These are phyloP conservation scores for Cavenderia fasciculata DNA, from an alignment of 78 protist species.

Conservation along the genomic window DNA sequence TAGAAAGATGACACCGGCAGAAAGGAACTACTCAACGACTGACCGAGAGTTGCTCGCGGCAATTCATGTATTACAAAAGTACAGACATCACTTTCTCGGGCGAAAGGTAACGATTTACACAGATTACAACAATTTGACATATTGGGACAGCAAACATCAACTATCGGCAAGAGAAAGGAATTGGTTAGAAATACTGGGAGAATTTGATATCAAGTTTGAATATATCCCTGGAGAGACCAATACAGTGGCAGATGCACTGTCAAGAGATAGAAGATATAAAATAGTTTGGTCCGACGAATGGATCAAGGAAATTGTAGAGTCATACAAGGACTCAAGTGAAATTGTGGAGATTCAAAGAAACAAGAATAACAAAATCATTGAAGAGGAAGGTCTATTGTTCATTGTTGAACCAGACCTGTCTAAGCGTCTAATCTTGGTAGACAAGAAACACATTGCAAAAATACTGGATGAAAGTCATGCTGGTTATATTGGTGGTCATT, in stretches of 20 bases:
- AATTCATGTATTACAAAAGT: neutral
- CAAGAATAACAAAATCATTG: no score
- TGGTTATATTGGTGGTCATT: neutral
- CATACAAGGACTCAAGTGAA: no score
- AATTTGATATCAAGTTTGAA: neutral
- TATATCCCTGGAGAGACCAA: neutral
- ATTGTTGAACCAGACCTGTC: no score
- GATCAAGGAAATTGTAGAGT: no score
- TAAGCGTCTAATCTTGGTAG: neutral
- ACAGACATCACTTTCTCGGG: neutral
- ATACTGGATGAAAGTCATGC: neutral
- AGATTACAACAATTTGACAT: neutral
- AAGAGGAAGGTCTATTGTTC: no score
- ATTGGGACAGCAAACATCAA: neutral
- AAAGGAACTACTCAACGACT: neutral
- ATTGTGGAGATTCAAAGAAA: no score
- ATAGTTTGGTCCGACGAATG: no score
- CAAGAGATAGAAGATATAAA: neutral
- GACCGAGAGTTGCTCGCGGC: neutral
- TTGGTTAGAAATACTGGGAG: neutral
- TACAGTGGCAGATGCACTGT: neutral
- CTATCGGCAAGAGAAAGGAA: neutral
- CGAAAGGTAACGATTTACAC: neutral
- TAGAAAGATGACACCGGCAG: neutral
- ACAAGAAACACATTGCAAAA: neutral